Base-by-base conservation (phyloP, 805 yeast species). In the Candida stauntonica region DNA sequence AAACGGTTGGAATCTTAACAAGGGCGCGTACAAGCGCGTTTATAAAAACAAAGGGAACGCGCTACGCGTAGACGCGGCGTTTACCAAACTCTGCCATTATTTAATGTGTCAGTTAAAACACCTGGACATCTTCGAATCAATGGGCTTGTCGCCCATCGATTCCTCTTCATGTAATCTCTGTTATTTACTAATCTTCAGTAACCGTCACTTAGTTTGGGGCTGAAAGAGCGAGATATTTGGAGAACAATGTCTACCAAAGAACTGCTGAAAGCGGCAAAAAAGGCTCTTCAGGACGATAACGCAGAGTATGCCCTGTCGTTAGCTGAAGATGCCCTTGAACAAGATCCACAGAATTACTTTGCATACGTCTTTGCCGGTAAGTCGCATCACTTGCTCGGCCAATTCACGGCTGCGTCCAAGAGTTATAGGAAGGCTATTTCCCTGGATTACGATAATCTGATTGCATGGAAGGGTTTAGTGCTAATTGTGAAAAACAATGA, bases 401-500 rank as follows among this genome's bases (percentile, higher is more conserved):
- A 72, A 5, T 41, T 55, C 5, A 51, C 55, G 2, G 50, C 57
- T 4, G 80, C 86, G 0, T 45, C 61, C 11, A 46, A 45, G 18
- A 57, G 71, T 9, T 81, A 79, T 50, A 50, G 52, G 21, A 54
- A 51, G 16, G 88, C 88, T 0, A 70, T 76, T 3, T 50, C 56
- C 5, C 36, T 79, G 1, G 72, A 77, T 20, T 70, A 75, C 0
- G 64, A 65, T 2, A 75, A 80, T 35, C 46, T 77, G 2, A 57
- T 74, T 18, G 94, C 88, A 0, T 89, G 93, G 94, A 86, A 85
- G 52, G 98, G 98, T 1, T 67, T 81, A 42, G 61, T 78, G 42
- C 71, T 75, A 33, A 58, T 77, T 1, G 66, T 62, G 9, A 61
- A 62, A 38, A 50, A 60, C 11, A 47, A 50, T 7, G 55, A 64